phyloP scores from a whole-genome alignment of 164 flowering plant genomes.

The Kalanchoe fedtschenkoi region DNA sequence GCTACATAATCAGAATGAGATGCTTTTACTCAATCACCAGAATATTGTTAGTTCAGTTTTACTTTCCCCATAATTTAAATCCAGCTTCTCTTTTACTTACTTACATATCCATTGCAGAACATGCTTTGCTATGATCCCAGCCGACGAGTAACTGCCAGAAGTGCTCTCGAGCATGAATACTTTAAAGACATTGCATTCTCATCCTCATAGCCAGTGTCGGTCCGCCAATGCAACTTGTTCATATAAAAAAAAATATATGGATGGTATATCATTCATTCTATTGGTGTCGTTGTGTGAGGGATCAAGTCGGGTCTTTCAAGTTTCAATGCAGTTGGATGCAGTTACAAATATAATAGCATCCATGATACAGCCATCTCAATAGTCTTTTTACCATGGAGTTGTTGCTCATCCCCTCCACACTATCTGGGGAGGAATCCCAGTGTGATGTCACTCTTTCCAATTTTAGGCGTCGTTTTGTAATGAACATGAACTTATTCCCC shows the following conservation, averaged over 20 bases:
- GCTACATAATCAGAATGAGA: background rate
- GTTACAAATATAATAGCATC: background rate
- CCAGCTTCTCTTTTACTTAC: background rate
- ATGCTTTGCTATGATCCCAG: constrained; percentile 91
- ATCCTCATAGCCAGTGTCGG: background rate
- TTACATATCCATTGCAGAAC: constrained; percentile 44
- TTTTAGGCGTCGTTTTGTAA: too few relatives aligned
- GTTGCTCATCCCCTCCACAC: background rate
- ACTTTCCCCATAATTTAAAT: background rate
- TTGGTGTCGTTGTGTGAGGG: background rate
- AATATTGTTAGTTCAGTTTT: background rate
- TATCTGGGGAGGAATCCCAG: background rate
- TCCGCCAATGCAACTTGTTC: background rate
- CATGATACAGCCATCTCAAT: background rate
- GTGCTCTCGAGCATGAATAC: constrained; percentile 86
- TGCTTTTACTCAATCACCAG: background rate
- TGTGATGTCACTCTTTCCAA: too few relatives aligned
- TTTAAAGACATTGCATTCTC: constrained; percentile 58
- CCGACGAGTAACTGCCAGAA: constrained; percentile 79
- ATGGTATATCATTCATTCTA: background rate
- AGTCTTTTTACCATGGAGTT: background rate
- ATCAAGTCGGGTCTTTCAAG: background rate
- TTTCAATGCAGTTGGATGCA: background rate
- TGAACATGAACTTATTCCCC: too few relatives aligned
- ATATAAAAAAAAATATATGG: constrained; percentile 6